Percentiles rank a stretch among this genome's conserved stretches.
Conservation (phyloP, 116 monocot species). For the Dioscorea cayenensis region DNA sequence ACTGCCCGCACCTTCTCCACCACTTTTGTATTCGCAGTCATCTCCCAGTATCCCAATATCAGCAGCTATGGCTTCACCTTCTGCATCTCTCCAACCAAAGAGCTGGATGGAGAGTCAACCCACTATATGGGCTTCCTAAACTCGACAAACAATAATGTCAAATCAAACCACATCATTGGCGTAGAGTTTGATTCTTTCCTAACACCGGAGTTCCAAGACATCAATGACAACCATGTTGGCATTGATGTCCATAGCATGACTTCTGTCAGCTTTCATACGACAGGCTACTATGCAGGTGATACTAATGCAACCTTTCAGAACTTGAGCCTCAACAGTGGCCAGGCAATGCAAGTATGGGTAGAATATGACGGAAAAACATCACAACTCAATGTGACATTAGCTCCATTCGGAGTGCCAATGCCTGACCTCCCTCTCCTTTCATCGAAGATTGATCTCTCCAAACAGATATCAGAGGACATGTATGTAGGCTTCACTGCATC, state of each 20-base stretch:
- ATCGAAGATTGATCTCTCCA: slow-evolving; percentile 12
- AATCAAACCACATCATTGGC: slow-evolving; percentile 27
- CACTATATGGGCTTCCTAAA: slow-evolving; percentile 37
- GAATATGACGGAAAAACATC: neutral
- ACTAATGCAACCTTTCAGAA: neutral
- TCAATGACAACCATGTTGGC: slow-evolving; percentile 52
- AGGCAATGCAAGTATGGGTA: slow-evolving; percentile 7
- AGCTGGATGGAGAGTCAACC: slow-evolving; percentile 17
- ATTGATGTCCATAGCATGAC: slow-evolving; percentile 34
- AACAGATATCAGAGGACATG: slow-evolving; percentile 11
- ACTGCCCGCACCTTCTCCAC: slow-evolving; percentile 36
- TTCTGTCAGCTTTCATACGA: slow-evolving; percentile 16
- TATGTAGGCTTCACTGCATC: slow-evolving; percentile 24
- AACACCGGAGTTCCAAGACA: slow-evolving; percentile 29
- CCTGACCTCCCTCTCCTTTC: slow-evolving; percentile 11
- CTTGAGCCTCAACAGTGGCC: slow-evolving; percentile 7
- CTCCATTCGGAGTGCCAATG: neutral
- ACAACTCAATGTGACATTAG: slow-evolving; percentile 5
- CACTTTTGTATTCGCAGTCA: slow-evolving; percentile 54
- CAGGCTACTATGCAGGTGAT: neutral
- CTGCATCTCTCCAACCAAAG: slow-evolving; percentile 22
- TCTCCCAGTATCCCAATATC: slow-evolving; percentile 18
- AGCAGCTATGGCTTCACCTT: slow-evolving; percentile 50
- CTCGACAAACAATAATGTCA: neutral
- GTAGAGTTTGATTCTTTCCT: slow-evolving; percentile 44